Base-by-base conservation (phyloP, 176 grass and related monocot species). In the Eleusine indica region DNA sequence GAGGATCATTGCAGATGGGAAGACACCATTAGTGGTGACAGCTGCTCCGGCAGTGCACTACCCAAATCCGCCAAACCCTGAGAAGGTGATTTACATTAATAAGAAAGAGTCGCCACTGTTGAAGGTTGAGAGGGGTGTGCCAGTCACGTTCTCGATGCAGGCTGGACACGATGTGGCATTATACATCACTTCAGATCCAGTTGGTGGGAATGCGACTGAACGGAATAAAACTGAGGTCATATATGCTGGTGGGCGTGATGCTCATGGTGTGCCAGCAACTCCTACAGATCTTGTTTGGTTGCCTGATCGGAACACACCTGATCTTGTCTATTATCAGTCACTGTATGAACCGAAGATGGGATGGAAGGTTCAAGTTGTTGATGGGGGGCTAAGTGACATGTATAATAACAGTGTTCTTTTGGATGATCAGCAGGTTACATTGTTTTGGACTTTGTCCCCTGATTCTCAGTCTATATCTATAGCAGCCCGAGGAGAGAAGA, bases 91-190 rank as follows among this genome's bases (percentile, higher is more conserved):
- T 30, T 96, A 99, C 82, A 91, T 99, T 79, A 96, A 99, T 80
- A 99, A 96, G 80, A 99, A 96, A 79, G 97, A 99, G 83, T 87
- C 91, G 4, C 97, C 97, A 1, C 53, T 99, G 86, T 73, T 99
- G 47, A 90, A 88, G 89, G 91, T 96, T 11, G 97, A 99, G 82
- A 95, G 97, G 67, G 97, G 97, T 39, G 93, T 99, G 52, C 93
- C 93, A 19, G 97, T 99, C 68, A 92, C 25, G 15, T 99, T 99
- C 72, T 99, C 89, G 1, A 73, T 99, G 62, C 89, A 99, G 91
- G 93, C 97, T 52, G 97, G 93, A 35, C 97, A 99, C 88, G 91
- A 92, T 53, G 84, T 99, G 51, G 93, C 97, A 10, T 81, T 99
- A 66, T 94, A 94, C 76, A 76, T 99, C 54, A 96, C 97, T 66